A percentile compares a stretch with the other conserved stretches of the same genome.
phyloP scores from a whole-genome alignment of 2,329 filamentous ascomycete genomes.

The Aspergillus pseudoterreus region DNA sequence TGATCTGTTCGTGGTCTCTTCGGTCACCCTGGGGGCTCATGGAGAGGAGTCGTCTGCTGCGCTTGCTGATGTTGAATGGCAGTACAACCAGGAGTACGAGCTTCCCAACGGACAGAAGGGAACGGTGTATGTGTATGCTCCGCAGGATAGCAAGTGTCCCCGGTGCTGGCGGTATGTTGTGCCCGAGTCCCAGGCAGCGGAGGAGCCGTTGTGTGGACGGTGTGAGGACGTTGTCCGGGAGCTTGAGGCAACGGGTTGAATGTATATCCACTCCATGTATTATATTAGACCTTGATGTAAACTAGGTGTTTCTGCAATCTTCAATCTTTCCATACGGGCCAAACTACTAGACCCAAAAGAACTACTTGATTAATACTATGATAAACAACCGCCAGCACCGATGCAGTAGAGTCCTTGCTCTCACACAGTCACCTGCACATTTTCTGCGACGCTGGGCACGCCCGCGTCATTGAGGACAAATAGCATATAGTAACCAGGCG shows the following conservation, averaged over 20 bases:
- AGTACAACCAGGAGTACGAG: constrained; percentile 41
- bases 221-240: constrained; percentile 63
- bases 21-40: constrained; percentile 50
- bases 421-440: neutral
- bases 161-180: constrained; percentile 87
- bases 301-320: neutral
- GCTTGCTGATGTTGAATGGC: constrained; percentile 37
- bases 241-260: neutral
- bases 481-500: constrained; percentile 55
- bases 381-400: neutral
- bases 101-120: constrained; percentile 30
- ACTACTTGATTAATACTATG: neutral
- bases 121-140: constrained; percentile 42
- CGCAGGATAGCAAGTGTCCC: constrained; percentile 66
- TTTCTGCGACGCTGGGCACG: constrained; percentile 46
- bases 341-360: neutral
- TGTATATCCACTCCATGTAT: neutral
- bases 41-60: constrained; percentile 19
- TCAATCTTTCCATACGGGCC: neutral
- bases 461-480: constrained; percentile 46
- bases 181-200: constrained; percentile 38
- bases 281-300: neutral
- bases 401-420: too few relatives aligned
- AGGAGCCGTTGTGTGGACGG: constrained; percentile 65
- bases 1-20: constrained; percentile 67